A percentile compares a stretch with the other conserved stretches of the same genome.
Evolutionary conservation across 371 early-diverging fungal genomes (phyloP).

Genomic region (Mortierella sp.): DNA sequence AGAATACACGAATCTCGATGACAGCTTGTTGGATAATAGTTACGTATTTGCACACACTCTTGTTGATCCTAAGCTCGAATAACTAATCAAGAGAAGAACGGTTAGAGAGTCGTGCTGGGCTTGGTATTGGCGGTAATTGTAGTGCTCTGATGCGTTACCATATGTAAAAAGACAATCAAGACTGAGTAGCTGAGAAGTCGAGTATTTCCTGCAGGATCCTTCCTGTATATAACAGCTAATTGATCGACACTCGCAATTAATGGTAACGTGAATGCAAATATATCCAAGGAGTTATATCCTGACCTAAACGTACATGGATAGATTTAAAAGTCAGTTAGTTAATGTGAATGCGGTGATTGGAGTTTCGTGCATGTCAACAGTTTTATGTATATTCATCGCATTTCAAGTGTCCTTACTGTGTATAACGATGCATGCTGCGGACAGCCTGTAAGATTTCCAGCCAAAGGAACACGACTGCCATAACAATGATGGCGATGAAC

Average conservation of each 20-base stretch:
- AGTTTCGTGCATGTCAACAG: no score
- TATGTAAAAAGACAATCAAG: conserved; percentile 15
- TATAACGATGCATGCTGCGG: neutral
- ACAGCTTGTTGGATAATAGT: conserved; percentile 25
- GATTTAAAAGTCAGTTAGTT: neutral
- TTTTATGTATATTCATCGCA: no score
- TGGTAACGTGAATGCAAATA: conserved; percentile 7
- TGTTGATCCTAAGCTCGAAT: conserved; percentile 29
- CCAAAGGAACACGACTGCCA: conserved; percentile 12
- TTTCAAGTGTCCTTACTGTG: neutral
- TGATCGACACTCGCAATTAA: conserved; percentile 9
- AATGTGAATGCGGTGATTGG: neutral
- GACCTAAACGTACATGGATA: conserved; percentile 9
- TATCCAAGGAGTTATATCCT: conserved; percentile 20
- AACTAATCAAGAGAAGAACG: conserved; percentile 10
- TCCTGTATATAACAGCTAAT: conserved; percentile 1
- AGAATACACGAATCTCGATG: conserved; percentile 27
- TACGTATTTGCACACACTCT: conserved; percentile 38
- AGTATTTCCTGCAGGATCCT: neutral
- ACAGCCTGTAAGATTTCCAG: conserved; percentile 20
- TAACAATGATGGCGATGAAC: conserved; percentile 25
- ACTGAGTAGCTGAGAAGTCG: conserved; percentile 23
- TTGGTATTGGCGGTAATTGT: neutral
- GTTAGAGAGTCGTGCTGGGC: neutral
- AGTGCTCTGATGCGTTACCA: neutral